phyloP scores from a whole-genome alignment of 1,284 basidiomycete genomes.

The Pseudozyma hubeiensis region DNA sequence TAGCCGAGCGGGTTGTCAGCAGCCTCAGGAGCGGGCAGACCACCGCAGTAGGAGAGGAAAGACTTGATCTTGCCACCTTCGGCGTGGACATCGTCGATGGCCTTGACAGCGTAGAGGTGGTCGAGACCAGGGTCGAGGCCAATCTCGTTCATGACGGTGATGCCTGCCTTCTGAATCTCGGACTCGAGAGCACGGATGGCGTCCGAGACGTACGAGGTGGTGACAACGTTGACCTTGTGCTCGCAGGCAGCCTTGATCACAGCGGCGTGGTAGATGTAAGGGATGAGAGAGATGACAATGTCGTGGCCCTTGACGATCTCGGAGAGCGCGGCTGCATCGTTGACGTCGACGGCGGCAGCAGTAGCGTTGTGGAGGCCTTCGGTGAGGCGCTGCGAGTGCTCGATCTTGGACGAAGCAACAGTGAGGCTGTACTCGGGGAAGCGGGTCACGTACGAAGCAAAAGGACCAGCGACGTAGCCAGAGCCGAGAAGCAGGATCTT shows the following conservation, averaged over 20 bases:
- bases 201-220: conserved; percentile 94
- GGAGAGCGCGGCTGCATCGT: conserved; percentile 79
- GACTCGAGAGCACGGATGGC: conserved; percentile 89
- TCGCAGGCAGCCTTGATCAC: conserved; percentile 97
- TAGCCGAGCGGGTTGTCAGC: conserved; percentile 96
- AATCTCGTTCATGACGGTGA: conserved; percentile 97
- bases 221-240: conserved; percentile 93
- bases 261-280: conserved; percentile 89
- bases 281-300: conserved; percentile 95
- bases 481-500: conserved; percentile 93
- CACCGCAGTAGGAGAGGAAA: conserved; percentile 97
- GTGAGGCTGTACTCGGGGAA: conserved; percentile 86
- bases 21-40: conserved; percentile 89
- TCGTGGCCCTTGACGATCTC: conserved; percentile 85
- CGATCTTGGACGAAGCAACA: conserved; percentile 71
- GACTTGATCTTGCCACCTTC: conserved; percentile 90
- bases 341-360: conserved; percentile 86
- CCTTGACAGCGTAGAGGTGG: conserved; percentile 96
- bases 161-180: conserved; percentile 86
- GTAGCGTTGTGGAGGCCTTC: conserved; percentile 77
- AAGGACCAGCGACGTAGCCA: conserved; percentile 93
- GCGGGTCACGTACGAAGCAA: conserved; percentile 90
- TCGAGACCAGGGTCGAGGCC: conserved; percentile 97
- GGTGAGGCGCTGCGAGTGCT: conserved; percentile 77
- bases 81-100: conserved; percentile 90